phyloP scores from a whole-genome alignment of 1,139 yeast species.

The Yamadazyma sp. region DNA sequence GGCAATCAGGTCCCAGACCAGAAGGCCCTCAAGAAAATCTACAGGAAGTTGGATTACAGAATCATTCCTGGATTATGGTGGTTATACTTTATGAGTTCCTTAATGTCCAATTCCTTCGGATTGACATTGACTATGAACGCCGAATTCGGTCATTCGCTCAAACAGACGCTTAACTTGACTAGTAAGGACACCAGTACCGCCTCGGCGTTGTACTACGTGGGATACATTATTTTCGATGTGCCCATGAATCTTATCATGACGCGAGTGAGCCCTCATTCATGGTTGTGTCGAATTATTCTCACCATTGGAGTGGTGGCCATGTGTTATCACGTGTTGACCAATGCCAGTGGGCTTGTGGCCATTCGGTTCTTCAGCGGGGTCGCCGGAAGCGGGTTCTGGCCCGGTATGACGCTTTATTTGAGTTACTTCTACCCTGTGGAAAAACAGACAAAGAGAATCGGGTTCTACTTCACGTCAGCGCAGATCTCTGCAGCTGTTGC shows the following conservation, averaged over 20 bases:
- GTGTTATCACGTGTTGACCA: slow-evolving; percentile 62
- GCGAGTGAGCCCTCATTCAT: slow-evolving; percentile 76
- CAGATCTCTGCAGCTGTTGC: slow-evolving; percentile 85
- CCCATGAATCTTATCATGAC: slow-evolving; percentile 90
- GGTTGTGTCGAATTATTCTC: slow-evolving; percentile 78
- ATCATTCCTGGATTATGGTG: slow-evolving; percentile 85
- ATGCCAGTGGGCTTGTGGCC: slow-evolving; percentile 64
- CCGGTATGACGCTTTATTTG: slow-evolving; percentile 84
- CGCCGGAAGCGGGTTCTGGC: slow-evolving; percentile 93
- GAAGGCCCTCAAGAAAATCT: slow-evolving; percentile 55
- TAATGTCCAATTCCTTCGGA: slow-evolving; percentile 78
- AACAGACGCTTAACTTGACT: slow-evolving; percentile 50
- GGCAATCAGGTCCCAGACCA: slow-evolving; percentile 21
- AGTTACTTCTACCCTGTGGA: slow-evolving; percentile 86
- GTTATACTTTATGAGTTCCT: slow-evolving; percentile 75
- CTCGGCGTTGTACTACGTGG: slow-evolving; percentile 79
- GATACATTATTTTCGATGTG: slow-evolving; percentile 78
- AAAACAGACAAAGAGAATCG: slow-evolving; percentile 75
- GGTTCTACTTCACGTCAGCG: slow-evolving; percentile 89
- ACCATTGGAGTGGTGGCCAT: slow-evolving; percentile 76
- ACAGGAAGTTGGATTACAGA: slow-evolving; percentile 64
- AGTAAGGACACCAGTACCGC: slow-evolving; percentile 69
- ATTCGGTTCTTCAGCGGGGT: slow-evolving; percentile 73
- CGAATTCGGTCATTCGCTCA: slow-evolving; percentile 60
- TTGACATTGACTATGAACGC: slow-evolving; percentile 79